phyloP scores from a whole-genome alignment of 2,329 filamentous ascomycete genomes.

The Alternaria hordeiaustralica region DNA sequence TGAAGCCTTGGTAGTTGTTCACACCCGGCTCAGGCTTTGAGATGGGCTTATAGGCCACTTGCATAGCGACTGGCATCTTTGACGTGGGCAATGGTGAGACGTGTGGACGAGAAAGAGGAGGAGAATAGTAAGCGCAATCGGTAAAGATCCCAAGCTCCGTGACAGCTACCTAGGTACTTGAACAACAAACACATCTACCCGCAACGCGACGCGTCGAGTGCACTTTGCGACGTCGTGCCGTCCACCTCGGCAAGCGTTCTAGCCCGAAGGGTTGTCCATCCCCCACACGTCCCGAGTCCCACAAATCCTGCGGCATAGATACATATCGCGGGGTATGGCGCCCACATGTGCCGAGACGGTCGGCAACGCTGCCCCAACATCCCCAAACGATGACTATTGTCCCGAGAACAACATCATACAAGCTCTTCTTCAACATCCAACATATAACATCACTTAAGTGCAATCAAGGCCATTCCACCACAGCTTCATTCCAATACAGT shows the following conservation, averaged over 20 bases:
- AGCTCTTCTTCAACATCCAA: not conserved
- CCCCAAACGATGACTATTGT: not conserved
- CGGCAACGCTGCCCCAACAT: not conserved
- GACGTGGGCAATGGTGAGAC: not conserved
- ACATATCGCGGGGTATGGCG: not conserved
- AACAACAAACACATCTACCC: not conserved
- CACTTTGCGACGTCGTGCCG: not conserved
- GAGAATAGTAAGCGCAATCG: not conserved
- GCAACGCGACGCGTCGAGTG: not conserved
- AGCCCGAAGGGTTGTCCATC: not conserved
- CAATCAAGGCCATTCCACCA: not conserved
- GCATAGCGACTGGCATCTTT: slow-evolving; percentile 40
- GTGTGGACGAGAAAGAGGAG: not conserved
- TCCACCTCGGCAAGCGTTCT: not conserved
- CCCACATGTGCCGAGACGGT: not conserved
- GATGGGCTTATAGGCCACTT: slow-evolving; percentile 40
- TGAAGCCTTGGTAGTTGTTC: slow-evolving; percentile 52
- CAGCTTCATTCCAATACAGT: not conserved
- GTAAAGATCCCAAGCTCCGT: not conserved
- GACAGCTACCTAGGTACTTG: not conserved
- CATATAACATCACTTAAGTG: not conserved
- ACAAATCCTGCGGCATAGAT: not conserved
- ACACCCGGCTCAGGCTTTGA: slow-evolving; percentile 47
- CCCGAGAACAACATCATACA: not conserved
- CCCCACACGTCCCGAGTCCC: not conserved